Percentiles rank a stretch among this genome's conserved stretches.
These are phyloP conservation scores for Aureobasidium musti DNA, from an alignment of 2,329 filamentous ascomycete species.

Conservation along the genomic window DNA sequence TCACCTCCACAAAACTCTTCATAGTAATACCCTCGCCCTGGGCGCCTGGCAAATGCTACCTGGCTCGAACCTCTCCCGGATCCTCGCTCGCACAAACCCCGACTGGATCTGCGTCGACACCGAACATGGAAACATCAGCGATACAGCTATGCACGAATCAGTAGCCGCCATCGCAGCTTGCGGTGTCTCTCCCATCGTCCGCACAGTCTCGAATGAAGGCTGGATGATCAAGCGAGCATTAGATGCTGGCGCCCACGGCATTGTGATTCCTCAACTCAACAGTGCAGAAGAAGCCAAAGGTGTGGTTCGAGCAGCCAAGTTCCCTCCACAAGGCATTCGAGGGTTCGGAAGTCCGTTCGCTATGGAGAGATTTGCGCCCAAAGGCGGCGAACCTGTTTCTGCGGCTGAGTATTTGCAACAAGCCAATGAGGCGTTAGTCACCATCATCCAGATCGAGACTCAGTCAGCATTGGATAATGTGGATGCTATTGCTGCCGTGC, in stretches of 20 bases:
- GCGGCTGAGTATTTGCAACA: constrained; percentile 54
- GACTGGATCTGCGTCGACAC: constrained; percentile 59
- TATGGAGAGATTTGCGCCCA: constrained; percentile 39
- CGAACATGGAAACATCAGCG: constrained; percentile 59
- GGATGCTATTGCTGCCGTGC: constrained; percentile 55
- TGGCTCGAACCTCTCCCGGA: constrained; percentile 56
- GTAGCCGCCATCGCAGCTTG: constrained; percentile 53
- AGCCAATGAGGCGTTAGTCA: constrained; percentile 57
- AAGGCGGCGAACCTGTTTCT: constrained; percentile 36
- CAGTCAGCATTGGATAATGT: constrained; percentile 45
- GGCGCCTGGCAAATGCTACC: constrained; percentile 62
- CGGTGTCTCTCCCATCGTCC: constrained; percentile 49
- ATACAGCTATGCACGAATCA: constrained; percentile 58
- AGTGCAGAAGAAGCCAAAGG: constrained; percentile 56
- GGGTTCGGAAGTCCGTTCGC: constrained; percentile 60
- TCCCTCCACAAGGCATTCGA: constrained; percentile 57
- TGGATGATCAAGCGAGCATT: constrained; percentile 66
- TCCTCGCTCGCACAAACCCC: constrained; percentile 55
- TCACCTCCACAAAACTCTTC: constrained; percentile 55
- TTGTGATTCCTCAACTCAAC: constrained; percentile 57
- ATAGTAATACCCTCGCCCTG: constrained; percentile 53
- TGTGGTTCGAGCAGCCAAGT: constrained; percentile 57
- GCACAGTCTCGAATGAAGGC: constrained; percentile 58
- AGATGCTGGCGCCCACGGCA: constrained; percentile 61
- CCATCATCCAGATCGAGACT: constrained; percentile 54